Conservation (phyloP, 2,329 filamentous ascomycete species). For the Gnomoniopsis sp. region DNA sequence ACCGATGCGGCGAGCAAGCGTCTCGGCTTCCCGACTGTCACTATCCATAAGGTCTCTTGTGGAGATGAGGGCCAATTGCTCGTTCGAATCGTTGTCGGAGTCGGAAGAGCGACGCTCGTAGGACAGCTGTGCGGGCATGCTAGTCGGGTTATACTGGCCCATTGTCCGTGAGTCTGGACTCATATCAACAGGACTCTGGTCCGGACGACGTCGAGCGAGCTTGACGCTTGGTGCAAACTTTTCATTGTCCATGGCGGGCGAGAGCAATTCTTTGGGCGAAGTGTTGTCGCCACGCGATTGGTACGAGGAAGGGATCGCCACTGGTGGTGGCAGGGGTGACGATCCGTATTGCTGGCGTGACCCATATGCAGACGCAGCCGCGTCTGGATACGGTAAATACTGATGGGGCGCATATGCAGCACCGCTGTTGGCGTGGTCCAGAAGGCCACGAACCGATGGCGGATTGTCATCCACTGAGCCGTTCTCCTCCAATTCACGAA, state of each 20-base stretch:
- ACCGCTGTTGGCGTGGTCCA: conserved; percentile 36
- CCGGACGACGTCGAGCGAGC: conserved; percentile 33
- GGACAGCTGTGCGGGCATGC: conserved; percentile 24
- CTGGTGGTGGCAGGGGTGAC: conserved; percentile 17
- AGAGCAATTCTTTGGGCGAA: conserved; percentile 34
- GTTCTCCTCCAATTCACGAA: conserved; percentile 55
- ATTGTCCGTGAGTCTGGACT: conserved; percentile 3
- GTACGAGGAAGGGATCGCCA: conserved; percentile 19
- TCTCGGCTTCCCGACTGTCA: conserved; percentile 36
- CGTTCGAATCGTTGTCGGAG: conserved; percentile 29
- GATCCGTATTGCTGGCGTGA: conserved; percentile 16
- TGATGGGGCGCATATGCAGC: conserved; percentile 21
- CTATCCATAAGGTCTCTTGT: conserved; percentile 51
- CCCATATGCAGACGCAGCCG: conserved; percentile 17
- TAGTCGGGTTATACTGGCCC: conserved; percentile 12
- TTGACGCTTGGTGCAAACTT: conserved; percentile 40
- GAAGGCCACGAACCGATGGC: conserved; percentile 50
- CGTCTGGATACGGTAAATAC: conserved; percentile 26
- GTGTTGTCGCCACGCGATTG: conserved; percentile 20
- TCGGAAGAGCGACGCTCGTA: conserved; percentile 36
- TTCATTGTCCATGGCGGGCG: conserved; percentile 34
- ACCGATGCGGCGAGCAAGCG: conserved; percentile 37
- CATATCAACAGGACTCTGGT: conserved; percentile 7
- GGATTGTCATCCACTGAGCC: conserved; percentile 39
- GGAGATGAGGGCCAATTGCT: conserved; percentile 45